Evolutionary conservation across 2,329 filamentous ascomycete species (phyloP).

Genomic region (Fusarium sp.): DNA sequence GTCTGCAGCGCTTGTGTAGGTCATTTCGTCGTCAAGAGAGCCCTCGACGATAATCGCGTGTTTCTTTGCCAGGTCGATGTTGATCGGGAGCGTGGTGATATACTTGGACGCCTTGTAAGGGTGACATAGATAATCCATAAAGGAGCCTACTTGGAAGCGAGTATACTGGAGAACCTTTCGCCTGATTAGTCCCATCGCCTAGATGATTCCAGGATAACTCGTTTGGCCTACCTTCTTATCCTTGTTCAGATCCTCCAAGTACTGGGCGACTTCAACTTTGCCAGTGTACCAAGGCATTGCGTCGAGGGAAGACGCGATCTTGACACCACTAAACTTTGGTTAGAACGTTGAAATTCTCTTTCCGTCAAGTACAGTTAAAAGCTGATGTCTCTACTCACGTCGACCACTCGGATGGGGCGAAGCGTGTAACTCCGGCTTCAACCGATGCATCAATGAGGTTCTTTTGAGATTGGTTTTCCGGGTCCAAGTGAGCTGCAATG

Average conservation of each 20-base stretch:
- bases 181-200: neutral
- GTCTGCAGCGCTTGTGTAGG: constrained; percentile 58
- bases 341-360: neutral
- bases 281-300: constrained; percentile 61
- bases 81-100: constrained; percentile 52
- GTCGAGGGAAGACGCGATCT: constrained; percentile 34
- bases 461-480: constrained; percentile 57
- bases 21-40: constrained; percentile 54
- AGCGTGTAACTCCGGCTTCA: constrained; percentile 69
- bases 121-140: constrained; percentile 65
- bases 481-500: constrained; percentile 51
- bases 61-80: constrained; percentile 52
- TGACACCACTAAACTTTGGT: constrained; percentile 1
- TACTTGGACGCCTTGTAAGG: constrained; percentile 60
- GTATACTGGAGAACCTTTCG: constrained; percentile 64
- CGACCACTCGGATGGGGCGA: constrained; percentile 69
- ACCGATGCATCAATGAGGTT: constrained; percentile 70
- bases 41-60: constrained; percentile 58
- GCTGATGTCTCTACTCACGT: constrained; percentile 44
- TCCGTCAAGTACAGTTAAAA: neutral
- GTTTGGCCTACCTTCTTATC: constrained; percentile 50
- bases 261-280: constrained; percentile 61
- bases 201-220: too few species aligned
- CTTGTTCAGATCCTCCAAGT: constrained; percentile 64
- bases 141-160: constrained; percentile 66